phyloP scores from a whole-genome alignment of 345 rosid species.

The Combretum micranthum region DNA sequence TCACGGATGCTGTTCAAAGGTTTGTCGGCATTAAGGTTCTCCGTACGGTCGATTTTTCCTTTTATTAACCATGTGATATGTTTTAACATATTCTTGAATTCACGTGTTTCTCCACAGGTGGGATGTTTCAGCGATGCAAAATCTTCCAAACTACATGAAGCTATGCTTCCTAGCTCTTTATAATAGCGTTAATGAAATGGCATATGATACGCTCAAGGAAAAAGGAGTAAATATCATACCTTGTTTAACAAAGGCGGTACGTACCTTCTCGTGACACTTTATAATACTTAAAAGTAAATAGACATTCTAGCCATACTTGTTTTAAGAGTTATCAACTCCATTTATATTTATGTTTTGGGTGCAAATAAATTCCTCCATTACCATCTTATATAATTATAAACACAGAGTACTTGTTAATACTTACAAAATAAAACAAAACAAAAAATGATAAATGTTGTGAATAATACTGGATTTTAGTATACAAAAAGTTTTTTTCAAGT shows the following conservation, averaged over 20 bases:
- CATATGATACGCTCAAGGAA: conserved; percentile 29
- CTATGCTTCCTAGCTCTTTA: conserved; percentile 30
- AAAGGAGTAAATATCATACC: conserved; percentile 19
- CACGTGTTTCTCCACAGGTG: conserved; percentile 22
- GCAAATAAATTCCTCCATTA: no score
- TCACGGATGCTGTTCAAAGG: conserved; percentile 33
- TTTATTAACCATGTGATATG: neutral
- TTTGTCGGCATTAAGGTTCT: neutral
- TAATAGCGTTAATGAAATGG: conserved; percentile 37
- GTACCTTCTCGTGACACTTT: neutral
- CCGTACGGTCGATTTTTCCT: neutral
- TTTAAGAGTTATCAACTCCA: no score
- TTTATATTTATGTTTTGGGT: no score
- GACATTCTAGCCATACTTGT: neutral
- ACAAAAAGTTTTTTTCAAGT: no score
- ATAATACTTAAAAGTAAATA: no score
- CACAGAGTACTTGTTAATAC: no score
- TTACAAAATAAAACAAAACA: no score
- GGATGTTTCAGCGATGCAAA: conserved; percentile 23
- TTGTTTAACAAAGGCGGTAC: conserved; percentile 24
- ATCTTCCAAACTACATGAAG: conserved; percentile 36
- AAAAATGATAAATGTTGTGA: no score
- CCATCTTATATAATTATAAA: no score
- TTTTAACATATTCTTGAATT: neutral
- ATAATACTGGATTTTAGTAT: no score